Evolutionary conservation across 441 rosid genomes (phyloP).

Genomic region (Gossypium gossypioides): DNA sequence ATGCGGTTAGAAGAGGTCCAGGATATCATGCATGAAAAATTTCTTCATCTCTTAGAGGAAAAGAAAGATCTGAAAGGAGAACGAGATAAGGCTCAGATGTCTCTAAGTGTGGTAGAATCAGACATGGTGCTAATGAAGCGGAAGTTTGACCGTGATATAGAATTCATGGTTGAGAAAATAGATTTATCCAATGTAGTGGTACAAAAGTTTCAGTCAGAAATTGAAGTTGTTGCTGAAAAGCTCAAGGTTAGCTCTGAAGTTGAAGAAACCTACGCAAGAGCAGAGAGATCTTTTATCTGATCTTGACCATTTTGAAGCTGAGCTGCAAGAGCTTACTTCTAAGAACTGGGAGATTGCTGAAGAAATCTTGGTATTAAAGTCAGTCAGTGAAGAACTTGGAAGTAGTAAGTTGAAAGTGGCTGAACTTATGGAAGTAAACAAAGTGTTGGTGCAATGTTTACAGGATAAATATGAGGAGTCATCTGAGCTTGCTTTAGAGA

Average conservation of each 20-base stretch:
- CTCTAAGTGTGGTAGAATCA: constrained; percentile 37
- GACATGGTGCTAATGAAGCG: constrained; percentile 43
- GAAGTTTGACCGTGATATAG: constrained; percentile 43
- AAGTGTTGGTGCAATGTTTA: constrained; percentile 38
- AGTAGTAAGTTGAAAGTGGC: constrained; percentile 45
- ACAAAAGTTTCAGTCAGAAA: constrained; percentile 56
- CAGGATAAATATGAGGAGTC: constrained; percentile 48
- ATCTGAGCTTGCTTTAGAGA: constrained; percentile 37
- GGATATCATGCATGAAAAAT: constrained; percentile 39
- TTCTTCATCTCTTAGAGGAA: constrained; percentile 43
- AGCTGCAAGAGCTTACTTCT: constrained; percentile 48
- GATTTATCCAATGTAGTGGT: constrained; percentile 37
- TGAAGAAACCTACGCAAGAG: constrained; percentile 43
- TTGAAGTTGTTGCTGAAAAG: constrained; percentile 50
- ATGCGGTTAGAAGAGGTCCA: constrained; percentile 50
- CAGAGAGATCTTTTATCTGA: constrained; percentile 48
- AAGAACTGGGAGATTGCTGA: constrained; percentile 44
- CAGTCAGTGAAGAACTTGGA: constrained; percentile 45
- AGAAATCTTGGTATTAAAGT: constrained; percentile 47
- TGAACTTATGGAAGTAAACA: constrained; percentile 50
- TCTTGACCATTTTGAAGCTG: constrained; percentile 46
- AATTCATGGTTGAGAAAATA: constrained; percentile 38
- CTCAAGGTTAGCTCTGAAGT: constrained; percentile 45
- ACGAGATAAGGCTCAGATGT: constrained; percentile 36
- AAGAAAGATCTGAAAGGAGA: constrained; percentile 43